phyloP scores from a whole-genome alignment of 805 yeast species.

The Saccharomycopsis sp. region DNA sequence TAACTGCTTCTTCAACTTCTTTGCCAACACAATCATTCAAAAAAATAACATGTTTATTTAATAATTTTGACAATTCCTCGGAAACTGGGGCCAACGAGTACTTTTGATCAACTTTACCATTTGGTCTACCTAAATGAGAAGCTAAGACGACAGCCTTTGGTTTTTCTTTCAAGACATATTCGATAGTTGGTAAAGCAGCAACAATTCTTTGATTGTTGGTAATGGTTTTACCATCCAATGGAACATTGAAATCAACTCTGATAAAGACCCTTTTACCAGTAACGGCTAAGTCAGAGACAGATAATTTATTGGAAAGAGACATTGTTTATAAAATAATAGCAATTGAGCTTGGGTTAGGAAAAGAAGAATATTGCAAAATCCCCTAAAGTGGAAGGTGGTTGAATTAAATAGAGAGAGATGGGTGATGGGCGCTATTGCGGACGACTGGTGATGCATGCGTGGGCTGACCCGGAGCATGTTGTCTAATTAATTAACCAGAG shows the following conservation, averaged over 20 bases:
- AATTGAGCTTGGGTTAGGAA: neutral
- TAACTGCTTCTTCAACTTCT: slow-evolving; percentile 77
- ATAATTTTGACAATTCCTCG: slow-evolving; percentile 73
- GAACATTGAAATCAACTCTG: slow-evolving; percentile 95
- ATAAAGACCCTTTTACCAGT: slow-evolving; percentile 93
- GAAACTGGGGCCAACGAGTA: slow-evolving; percentile 93
- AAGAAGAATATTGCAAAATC: no score
- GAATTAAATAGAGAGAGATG: neutral
- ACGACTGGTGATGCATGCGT: neutral
- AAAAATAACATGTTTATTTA: slow-evolving; percentile 66
- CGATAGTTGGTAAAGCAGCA: slow-evolving; percentile 97
- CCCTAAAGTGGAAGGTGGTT: neutral
- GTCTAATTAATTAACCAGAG: no score
- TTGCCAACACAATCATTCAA: slow-evolving; percentile 88
- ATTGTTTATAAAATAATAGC: slow-evolving; percentile 39
- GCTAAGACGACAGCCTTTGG: slow-evolving; percentile 92
- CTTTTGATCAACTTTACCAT: slow-evolving; percentile 81
- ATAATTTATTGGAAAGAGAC: slow-evolving; percentile 91
- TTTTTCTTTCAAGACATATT: slow-evolving; percentile 85
- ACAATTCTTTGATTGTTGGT: slow-evolving; percentile 99
- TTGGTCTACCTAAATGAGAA: slow-evolving; percentile 98
- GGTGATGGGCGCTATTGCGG: neutral
- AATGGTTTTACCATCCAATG: slow-evolving; percentile 91
- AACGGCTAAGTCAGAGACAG: slow-evolving; percentile 85
- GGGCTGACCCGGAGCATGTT: slow-evolving; percentile 1